These are phyloP conservation scores for Paraleonurus japonicus DNA, from an alignment of 257 asterid genomes.

Conservation along the genomic window DNA sequence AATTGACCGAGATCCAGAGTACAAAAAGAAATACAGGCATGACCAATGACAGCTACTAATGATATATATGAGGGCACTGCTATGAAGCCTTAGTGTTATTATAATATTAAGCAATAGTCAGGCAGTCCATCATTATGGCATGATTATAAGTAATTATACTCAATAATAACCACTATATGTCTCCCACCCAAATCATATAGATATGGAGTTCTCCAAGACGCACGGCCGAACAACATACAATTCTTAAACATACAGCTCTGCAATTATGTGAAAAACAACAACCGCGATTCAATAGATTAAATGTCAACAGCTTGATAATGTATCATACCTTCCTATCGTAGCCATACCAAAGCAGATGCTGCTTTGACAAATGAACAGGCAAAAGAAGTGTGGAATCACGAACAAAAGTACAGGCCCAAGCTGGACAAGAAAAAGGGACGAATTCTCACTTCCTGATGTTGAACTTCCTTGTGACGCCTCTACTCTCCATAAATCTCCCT, in stretches of 20 bases:
- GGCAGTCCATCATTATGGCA: neutral
- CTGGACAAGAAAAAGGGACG: slow-evolving; percentile 87
- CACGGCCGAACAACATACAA: slow-evolving; percentile 2
- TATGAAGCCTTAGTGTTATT: neutral
- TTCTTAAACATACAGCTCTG: neutral
- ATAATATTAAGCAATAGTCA: neutral
- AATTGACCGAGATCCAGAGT: neutral
- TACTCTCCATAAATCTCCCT: slow-evolving; percentile 95
- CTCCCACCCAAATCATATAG: neutral
- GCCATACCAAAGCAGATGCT: slow-evolving; percentile 97
- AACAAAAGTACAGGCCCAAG: slow-evolving; percentile 95
- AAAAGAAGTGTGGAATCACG: slow-evolving; percentile 98
- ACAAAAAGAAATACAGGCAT: neutral
- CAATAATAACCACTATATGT: neutral
- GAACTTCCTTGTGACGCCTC: slow-evolving; percentile 94
- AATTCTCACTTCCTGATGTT: slow-evolving; percentile 65
- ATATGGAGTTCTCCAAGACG: neutral
- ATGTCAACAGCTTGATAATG: neutral
- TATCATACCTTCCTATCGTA: slow-evolving; percentile 85
- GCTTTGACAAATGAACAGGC: slow-evolving; percentile 93
- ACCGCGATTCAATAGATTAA: neutral
- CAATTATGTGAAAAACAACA: neutral
- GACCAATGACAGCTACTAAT: neutral
- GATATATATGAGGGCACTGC: neutral
- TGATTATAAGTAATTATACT: neutral